These are phyloP conservation scores for Hanseniaspora opuntiae DNA, from an alignment of 805 yeast genomes.

Conservation along the genomic window DNA sequence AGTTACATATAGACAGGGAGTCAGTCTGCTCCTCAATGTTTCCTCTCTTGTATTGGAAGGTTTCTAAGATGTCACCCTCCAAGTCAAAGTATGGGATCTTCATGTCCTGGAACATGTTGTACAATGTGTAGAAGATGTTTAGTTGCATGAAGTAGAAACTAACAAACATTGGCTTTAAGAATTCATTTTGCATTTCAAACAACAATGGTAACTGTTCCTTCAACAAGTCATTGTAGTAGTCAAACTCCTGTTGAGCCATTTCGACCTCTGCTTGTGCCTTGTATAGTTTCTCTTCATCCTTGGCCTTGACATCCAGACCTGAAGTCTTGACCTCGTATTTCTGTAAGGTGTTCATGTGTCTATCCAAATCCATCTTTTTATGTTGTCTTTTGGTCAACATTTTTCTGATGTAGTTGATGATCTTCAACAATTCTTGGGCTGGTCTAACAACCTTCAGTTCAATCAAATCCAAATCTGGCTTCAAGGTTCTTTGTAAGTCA, in stretches of 20 bases:
- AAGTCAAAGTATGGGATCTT: constrained; percentile 93
- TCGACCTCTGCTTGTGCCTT: constrained; percentile 78
- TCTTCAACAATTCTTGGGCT: constrained; percentile 74
- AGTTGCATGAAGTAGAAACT: constrained; percentile 94
- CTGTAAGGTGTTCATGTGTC: constrained; percentile 55
- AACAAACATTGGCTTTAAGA: constrained; percentile 85
- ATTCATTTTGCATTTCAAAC: constrained; percentile 78
- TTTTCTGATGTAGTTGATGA: constrained; percentile 72
- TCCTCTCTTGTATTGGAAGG: constrained; percentile 71
- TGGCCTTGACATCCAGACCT: constrained; percentile 49
- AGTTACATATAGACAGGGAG: constrained; percentile 77
- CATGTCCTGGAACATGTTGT: constrained; percentile 84
- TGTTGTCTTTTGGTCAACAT: constrained; percentile 94
- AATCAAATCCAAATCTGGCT: constrained; percentile 86
- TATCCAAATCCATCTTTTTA: constrained; percentile 85
- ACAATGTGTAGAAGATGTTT: constrained; percentile 87
- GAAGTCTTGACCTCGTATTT: constrained; percentile 63
- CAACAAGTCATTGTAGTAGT: constrained; percentile 88
- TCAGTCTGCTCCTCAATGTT: constrained; percentile 82
- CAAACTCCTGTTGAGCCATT: constrained; percentile 87
- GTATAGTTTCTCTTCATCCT: constrained; percentile 85
- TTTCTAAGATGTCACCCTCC: constrained; percentile 67
- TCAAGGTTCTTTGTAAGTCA: constrained; percentile 70
- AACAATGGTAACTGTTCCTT: constrained; percentile 79
- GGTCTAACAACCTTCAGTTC: constrained; percentile 83